phyloP scores from a whole-genome alignment of 1,284 basidiomycete species.

The Cutaneotrichosporon dermatis region DNA sequence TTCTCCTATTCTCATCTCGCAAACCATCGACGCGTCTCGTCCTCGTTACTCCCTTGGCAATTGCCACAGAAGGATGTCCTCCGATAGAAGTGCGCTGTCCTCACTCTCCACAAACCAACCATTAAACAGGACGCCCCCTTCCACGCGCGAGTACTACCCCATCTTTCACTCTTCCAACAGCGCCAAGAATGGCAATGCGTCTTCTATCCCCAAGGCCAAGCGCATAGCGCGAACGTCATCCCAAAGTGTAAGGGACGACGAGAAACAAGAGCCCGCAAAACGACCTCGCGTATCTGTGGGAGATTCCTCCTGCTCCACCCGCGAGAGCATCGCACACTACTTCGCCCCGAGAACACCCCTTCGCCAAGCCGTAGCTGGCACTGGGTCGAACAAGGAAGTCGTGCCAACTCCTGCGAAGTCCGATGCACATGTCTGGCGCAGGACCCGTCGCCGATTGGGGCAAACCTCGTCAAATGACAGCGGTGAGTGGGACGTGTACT shows the following conservation, averaged over 20 bases:
- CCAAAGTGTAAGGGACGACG: neutral
- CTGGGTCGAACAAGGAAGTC: neutral
- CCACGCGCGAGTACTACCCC: constrained; percentile 1
- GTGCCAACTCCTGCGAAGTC: neutral
- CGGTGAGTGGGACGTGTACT: neutral
- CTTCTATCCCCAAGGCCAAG: neutral
- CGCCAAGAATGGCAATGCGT: neutral
- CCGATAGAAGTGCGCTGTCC: neutral
- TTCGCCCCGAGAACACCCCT: neutral
- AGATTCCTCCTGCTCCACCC: neutral
- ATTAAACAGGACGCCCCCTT: neutral
- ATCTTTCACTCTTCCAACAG: constrained; percentile 7
- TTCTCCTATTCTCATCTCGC: too few species aligned
- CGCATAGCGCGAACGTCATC: neutral
- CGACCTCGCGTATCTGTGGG: neutral
- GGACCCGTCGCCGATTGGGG: constrained; percentile 2
- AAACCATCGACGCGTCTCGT: too few species aligned
- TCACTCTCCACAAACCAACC: neutral
- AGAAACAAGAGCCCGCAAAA: neutral
- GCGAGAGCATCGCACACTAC: constrained; percentile 3
- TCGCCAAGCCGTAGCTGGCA: neutral
- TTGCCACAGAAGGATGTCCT: neutral
- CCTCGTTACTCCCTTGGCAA: too few species aligned
- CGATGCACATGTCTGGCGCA: neutral
- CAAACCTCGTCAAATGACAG: neutral